phyloP scores from a whole-genome alignment of 2,329 filamentous ascomycete species.

The Fusarium torreyae region DNA sequence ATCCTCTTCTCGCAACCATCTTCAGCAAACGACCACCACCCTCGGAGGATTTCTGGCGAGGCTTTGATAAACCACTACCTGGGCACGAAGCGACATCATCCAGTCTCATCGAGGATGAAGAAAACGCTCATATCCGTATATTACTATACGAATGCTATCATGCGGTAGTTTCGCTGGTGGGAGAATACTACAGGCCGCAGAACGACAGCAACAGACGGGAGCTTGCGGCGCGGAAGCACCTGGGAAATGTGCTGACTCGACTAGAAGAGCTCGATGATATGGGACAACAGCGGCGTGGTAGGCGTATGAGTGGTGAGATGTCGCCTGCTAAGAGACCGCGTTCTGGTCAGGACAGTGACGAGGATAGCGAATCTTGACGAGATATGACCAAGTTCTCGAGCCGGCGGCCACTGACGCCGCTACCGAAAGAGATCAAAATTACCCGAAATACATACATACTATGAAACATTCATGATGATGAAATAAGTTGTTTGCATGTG shows the following conservation, averaged over 20 bases:
- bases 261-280: slow-evolving; percentile 60
- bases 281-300: slow-evolving; percentile 46
- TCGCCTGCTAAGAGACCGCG: slow-evolving; percentile 63
- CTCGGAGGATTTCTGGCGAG: slow-evolving; percentile 62
- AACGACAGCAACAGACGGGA: slow-evolving; percentile 65
- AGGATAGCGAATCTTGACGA: slow-evolving; percentile 31
- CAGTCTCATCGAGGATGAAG: slow-evolving; percentile 59
- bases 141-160: slow-evolving; percentile 73
- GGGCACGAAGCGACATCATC: slow-evolving; percentile 24
- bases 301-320: slow-evolving; percentile 58
- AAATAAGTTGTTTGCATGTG: slow-evolving; percentile 7
- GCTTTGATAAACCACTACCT: slow-evolving; percentile 57
- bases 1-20: slow-evolving; percentile 67
- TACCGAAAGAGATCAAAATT: not conserved
- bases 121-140: slow-evolving; percentile 62
- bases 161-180: slow-evolving; percentile 66
- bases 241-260: slow-evolving; percentile 63
- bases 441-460: slow-evolving; percentile 22
- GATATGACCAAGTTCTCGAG: not conserved
- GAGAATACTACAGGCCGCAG: slow-evolving; percentile 68
- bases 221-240: slow-evolving; percentile 66
- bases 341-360: slow-evolving; percentile 43
- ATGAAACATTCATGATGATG: slow-evolving; percentile 16
- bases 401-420: not conserved
- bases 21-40: slow-evolving; percentile 63